phyloP scores from a whole-genome alignment of 176 grass and related monocot genomes.

The Carex scoparia region DNA sequence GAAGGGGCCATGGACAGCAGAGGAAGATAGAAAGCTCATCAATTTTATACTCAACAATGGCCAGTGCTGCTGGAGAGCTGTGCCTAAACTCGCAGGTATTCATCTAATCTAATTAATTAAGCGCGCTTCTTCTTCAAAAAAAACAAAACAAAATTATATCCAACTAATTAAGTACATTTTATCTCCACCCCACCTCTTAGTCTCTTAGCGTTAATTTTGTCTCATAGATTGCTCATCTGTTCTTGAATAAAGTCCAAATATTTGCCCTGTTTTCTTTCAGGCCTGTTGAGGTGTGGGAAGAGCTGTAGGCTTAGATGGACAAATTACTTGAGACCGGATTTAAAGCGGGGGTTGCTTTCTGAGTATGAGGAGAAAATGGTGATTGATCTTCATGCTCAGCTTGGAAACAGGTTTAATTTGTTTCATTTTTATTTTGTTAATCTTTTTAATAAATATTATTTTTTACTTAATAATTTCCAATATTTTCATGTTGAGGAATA shows the following conservation, averaged over 20 bases:
- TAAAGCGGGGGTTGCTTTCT: constrained; percentile 68
- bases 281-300: constrained; percentile 80
- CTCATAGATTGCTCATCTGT: not conserved
- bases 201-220: not conserved
- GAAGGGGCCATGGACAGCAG: constrained; percentile 74
- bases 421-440: constrained; percentile 13
- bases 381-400: constrained; percentile 74
- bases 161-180: constrained; percentile 14
- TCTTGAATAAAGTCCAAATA: not conserved
- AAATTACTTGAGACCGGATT: constrained; percentile 85
- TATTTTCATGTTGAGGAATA: not conserved
- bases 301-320: constrained; percentile 84
- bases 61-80: constrained; percentile 75
- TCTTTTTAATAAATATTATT: too few species aligned
- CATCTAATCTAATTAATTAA: too few species aligned
- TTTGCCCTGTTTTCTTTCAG: constrained; percentile 25
- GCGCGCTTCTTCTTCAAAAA: too few species aligned
- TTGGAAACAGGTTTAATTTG: constrained; percentile 53
- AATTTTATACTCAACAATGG: constrained; percentile 63
- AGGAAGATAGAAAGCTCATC: constrained; percentile 73
- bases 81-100: constrained; percentile 79
- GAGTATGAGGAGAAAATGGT: constrained; percentile 62
- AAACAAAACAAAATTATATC: not conserved
- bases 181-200: not conserved
- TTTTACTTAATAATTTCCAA: not conserved